Evolutionary conservation across 2,329 filamentous ascomycete genomes (phyloP), one percentile per base, ranked within the genome.

Genomic region (Rhinocladiella similis): DNA sequence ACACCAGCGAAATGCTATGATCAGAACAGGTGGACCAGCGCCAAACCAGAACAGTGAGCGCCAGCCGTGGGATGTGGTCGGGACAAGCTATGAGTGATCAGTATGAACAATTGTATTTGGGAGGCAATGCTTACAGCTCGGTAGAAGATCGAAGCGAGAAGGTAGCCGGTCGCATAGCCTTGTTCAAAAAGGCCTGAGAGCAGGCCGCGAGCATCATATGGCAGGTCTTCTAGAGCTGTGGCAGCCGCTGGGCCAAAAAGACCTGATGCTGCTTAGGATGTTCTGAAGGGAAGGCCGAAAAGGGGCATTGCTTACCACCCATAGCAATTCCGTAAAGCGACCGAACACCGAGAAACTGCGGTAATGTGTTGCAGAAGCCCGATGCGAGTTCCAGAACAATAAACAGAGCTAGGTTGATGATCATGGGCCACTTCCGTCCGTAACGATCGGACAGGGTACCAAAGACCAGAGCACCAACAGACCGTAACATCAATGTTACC

Each of bases 11-110:
- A 88, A 90, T 54, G 84, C 67, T 67, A 96, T 95, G 72, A 96
- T 87, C 20, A 95, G 71, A 1, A 91, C 80, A 0, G 91, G 91
- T 0, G 89, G 89, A 29, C 85, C 82, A 6, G 91, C 89, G 10
- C 86, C 90, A 70, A 96, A 96, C 91, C 91, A 96, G 77, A 86
- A 96, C 0, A 95, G 77, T 0, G 90, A 89, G 6, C 91, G 80
- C 91, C 91, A 96, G 49, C 81, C 85, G 67, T 95, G 86, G 1
- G 84, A 71, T 0, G 90, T 92, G 1, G 90, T 93, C 70, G 88
- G 75, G 49, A 77, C 75, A 2, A 78, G 62, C 51, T 54, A 36
- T 5, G 35, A 7, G 22, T 25, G 22, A 7, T 25, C 22, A 9
- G 25, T 14, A 5, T 22, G 19, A 22, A 43, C 6, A 45, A 25